Evolutionary conservation across 176 grass and related monocot genomes (phyloP).

Genomic region (Aegilops longissima): DNA sequence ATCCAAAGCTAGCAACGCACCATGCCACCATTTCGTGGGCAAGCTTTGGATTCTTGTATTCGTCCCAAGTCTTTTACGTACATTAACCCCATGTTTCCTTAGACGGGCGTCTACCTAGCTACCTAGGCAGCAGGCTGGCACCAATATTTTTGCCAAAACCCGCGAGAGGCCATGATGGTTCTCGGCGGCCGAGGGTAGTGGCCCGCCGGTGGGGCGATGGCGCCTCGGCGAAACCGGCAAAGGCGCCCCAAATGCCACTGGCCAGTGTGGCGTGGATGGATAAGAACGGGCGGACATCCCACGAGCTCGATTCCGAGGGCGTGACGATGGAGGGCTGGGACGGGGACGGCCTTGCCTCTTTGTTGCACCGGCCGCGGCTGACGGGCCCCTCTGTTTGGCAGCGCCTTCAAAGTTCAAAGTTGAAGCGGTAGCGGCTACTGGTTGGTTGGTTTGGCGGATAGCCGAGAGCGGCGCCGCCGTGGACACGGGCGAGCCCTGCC

Average conservation of each 20-base stretch:
- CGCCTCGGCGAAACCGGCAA: not conserved
- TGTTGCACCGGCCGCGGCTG: not conserved
- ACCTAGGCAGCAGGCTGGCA: not conserved
- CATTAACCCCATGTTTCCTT: not conserved
- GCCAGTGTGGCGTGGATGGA: not conserved
- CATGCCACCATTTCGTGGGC: not conserved
- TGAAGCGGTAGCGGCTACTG: not conserved
- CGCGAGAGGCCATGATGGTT: not conserved
- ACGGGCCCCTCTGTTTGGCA: not conserved
- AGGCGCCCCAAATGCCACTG: not conserved
- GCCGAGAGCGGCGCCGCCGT: no score
- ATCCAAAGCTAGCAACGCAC: not conserved
- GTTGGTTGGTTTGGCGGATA: not conserved
- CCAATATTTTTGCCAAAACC: not conserved
- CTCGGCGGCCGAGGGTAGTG: not conserved
- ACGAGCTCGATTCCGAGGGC: not conserved
- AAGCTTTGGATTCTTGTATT: conserved; percentile 10
- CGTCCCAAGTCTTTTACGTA: not conserved
- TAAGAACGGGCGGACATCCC: not conserved
- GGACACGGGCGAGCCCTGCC: no score
- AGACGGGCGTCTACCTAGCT: not conserved
- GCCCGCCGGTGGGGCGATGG: not conserved
- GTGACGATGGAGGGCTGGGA: not conserved
- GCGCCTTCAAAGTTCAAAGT: not conserved
- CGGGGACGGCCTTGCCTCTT: not conserved